These are phyloP conservation scores for Arachis hypogaea DNA, from an alignment of 306 rosid genomes.

Conservation along the genomic window DNA sequence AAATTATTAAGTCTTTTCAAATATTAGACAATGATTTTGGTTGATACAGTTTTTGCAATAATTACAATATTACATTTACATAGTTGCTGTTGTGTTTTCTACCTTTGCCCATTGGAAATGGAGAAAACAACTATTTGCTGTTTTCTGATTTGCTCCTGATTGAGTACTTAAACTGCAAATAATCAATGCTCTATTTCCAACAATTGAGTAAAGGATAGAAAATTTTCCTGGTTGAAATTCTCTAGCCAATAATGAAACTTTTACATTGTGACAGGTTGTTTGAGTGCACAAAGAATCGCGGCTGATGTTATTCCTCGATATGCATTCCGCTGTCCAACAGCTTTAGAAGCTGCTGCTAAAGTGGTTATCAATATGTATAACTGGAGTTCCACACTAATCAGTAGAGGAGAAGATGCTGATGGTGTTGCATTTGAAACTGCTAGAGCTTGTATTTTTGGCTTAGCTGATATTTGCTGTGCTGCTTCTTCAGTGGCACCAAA, in stretches of 20 bases:
- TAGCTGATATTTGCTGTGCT: constrained; percentile 67
- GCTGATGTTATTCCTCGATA: constrained; percentile 90
- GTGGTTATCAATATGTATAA: constrained; percentile 78
- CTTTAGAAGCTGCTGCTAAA: constrained; percentile 85
- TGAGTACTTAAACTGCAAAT: background rate
- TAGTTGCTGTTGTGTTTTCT: background rate
- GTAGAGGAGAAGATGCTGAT: constrained; percentile 65
- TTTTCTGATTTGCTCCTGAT: background rate
- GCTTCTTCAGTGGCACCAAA: constrained; percentile 71
- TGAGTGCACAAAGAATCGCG: constrained; percentile 81
- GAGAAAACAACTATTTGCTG: background rate
- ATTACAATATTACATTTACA: background rate
- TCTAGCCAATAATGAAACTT: constrained; percentile 36
- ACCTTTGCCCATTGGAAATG: background rate
- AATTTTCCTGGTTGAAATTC: constrained; percentile 33
- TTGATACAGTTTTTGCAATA: background rate
- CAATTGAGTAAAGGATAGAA: constrained; percentile 28
- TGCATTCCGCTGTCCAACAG: constrained; percentile 82
- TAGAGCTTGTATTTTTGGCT: constrained; percentile 69
- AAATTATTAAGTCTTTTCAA: background rate
- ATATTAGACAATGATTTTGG: background rate
- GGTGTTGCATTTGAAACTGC: constrained; percentile 84
- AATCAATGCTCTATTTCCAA: constrained; percentile 19
- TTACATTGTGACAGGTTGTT: constrained; percentile 62
- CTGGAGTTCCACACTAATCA: constrained; percentile 64